Base-by-base conservation (phyloP, 2,329 filamentous ascomycete genomes). In the Talaromyces sp. region DNA sequence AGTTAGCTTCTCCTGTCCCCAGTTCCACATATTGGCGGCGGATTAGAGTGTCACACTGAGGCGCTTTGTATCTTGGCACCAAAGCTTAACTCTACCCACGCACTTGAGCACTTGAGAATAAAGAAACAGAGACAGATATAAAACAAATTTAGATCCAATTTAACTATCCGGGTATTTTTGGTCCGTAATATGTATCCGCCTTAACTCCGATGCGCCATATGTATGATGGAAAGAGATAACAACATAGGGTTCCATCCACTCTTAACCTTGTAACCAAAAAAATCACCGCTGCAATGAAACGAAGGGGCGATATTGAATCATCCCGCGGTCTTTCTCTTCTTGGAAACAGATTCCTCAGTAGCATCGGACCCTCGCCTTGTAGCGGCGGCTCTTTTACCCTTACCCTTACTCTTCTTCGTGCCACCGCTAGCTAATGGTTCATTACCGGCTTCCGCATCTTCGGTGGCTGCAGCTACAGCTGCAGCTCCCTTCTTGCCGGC, bases 361-460 rank as follows among this genome's bases (percentile, higher is more conserved):
- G 62, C 70, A 61, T 73, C 70, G 10, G 65, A 56, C n/a, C 46
- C 56, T 11, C 55, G 20, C 6, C 56, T 24, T 8, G 48, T 39
- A 14, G 43, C 49, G 48, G 66, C 65, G 53, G 59, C 60, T 24
- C 65, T 61, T 58, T 73, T 71, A 4, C 70, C 70, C 50, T 75
- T 75, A 9, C 69, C 68, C 46, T 74, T 71, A 5, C 41, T 58
- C 61, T 73, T 73, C 61, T 73, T 73, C 20, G 24, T 9, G 9
- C 5, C 5, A 27, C 64, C 65, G 40, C 59, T 2, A 57, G 53
- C 39, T 11, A 59, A 58, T 2, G 60, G 56, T 17, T 59, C 63
- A 47, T 54, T 61, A 14, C 54, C 64, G 32, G 49, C 57, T 13
- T 68, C 70, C 3, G 61, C 69, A 13, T 72, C 69, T 9, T 27